These are phyloP conservation scores for Saccharomyces hybrid DNA, from an alignment of 1,139 yeast genomes.

Conservation along the genomic window DNA sequence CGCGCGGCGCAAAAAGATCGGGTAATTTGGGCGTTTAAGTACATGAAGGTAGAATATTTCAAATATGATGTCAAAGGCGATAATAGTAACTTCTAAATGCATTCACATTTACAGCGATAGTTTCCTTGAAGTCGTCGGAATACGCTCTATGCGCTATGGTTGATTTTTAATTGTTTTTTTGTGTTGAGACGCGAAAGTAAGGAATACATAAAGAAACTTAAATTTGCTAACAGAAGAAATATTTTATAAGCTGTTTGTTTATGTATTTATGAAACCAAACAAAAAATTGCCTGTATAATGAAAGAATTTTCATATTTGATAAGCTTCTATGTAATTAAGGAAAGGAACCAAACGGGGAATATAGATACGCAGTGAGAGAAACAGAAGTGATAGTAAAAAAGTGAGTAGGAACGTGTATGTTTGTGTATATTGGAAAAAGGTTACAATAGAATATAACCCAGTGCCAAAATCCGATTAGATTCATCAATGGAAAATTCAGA, in stretches of 20 bases:
- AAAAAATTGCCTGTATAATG: background rate
- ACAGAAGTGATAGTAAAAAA: background rate
- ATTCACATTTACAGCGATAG: background rate
- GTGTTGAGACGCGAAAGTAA: background rate
- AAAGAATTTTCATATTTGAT: background rate
- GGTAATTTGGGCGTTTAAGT: background rate
- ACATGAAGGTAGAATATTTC: background rate
- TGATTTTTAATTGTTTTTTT: background rate
- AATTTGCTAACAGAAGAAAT: no score
- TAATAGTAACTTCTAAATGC: background rate
- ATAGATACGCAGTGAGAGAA: background rate
- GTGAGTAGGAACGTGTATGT: background rate
- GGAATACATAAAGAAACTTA: background rate
- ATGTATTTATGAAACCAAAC: background rate
- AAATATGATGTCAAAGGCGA: no score
- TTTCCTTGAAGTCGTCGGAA: no score
- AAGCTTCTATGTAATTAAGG: background rate
- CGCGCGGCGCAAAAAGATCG: background rate
- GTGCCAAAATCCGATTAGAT: background rate
- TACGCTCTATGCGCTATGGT: background rate
- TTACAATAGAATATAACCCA: background rate
- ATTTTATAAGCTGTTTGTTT: slow-evolving; percentile 13
- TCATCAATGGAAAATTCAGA: background rate
- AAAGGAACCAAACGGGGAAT: background rate
- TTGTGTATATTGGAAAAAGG: background rate